Conservation (phyloP, 116 monocot species). For the Zostera marina region DNA sequence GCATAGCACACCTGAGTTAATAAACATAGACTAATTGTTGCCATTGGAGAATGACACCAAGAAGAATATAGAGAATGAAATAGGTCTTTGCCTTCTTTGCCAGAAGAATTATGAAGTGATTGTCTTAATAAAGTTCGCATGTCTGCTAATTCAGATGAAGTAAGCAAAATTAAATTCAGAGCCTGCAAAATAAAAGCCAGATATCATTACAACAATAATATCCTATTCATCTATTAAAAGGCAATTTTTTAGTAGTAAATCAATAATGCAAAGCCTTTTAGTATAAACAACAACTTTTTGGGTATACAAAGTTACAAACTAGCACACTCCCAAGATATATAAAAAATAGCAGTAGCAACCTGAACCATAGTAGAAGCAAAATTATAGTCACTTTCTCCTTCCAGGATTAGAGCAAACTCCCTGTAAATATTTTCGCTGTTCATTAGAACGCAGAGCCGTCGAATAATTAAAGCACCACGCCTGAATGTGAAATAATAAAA, state of each 20-base stretch:
- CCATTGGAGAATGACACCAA: constrained; percentile 97
- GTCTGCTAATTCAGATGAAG: constrained; percentile 75
- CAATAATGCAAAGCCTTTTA: background rate
- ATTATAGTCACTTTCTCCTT: constrained; percentile 60
- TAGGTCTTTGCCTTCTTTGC: constrained; percentile 29
- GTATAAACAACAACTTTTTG: background rate
- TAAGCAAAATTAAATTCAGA: constrained; percentile 91
- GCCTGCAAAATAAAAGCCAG: constrained; percentile 39
- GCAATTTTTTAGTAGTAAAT: background rate
- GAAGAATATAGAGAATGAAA: constrained; percentile 83
- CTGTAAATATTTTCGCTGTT: constrained; percentile 73
- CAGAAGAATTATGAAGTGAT: constrained; percentile 52
- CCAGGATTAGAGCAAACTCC: constrained; percentile 74
- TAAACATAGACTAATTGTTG: constrained; percentile 79
- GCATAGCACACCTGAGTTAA: constrained; percentile 59
- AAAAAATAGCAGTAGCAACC: constrained; percentile 25
- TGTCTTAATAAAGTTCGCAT: constrained; percentile 57
- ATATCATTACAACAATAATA: background rate
- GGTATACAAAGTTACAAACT: background rate
- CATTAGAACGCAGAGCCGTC: constrained; percentile 83
- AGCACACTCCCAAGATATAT: no score
- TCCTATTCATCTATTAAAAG: background rate
- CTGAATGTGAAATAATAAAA: constrained; percentile 13
- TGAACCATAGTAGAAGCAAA: constrained; percentile 94
- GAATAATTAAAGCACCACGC: constrained; percentile 88